phyloP scores from a whole-genome alignment of 2,329 filamentous ascomycete species.

The Phoma herbarum region DNA sequence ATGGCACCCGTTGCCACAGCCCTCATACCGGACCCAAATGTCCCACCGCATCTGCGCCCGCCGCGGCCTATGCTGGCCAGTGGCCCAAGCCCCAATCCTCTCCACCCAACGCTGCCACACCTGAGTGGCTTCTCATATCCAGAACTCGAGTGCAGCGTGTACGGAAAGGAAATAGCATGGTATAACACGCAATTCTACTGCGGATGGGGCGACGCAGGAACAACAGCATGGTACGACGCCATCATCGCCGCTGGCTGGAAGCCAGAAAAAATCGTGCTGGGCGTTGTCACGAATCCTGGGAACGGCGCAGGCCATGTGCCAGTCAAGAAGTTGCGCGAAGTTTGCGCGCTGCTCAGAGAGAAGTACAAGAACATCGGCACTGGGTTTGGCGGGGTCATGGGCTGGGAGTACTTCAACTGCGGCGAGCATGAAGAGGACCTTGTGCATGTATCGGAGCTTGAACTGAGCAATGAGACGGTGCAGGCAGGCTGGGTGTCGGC shows the following conservation, averaged over 20 bases:
- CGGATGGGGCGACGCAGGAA: conserved; percentile 77
- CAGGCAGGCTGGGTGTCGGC: conserved; percentile 70
- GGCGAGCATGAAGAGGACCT: conserved; percentile 44
- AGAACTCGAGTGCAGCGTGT: conserved; percentile 66
- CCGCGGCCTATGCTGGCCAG: conserved; percentile 42
- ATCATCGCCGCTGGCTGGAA: conserved; percentile 73
- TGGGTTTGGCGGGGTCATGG: conserved; percentile 86
- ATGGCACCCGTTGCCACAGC: conserved; percentile 84
- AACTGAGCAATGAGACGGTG: conserved; percentile 38
- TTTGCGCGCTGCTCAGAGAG: conserved; percentile 65
- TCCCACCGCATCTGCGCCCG: conserved; percentile 42
- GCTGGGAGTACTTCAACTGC: conserved; percentile 95
- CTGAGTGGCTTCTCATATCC: conserved; percentile 85
- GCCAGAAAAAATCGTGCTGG: conserved; percentile 77
- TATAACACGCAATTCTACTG: conserved; percentile 96
- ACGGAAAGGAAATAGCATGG: conserved; percentile 70
- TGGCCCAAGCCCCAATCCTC: conserved; percentile 43
- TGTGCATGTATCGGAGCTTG: conserved; percentile 34
- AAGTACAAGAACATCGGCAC: conserved; percentile 59
- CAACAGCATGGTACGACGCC: conserved; percentile 60
- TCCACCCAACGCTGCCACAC: conserved; percentile 59
- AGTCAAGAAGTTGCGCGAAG: conserved; percentile 64
- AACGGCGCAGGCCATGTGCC: conserved; percentile 74
- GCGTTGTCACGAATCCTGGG: conserved; percentile 78
- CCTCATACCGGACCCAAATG: conserved; percentile 60